Evolutionary conservation across 2,329 filamentous ascomycete genomes (phyloP), one percentile per base, ranked within the genome.

Genomic region (Apiospora hydei): DNA sequence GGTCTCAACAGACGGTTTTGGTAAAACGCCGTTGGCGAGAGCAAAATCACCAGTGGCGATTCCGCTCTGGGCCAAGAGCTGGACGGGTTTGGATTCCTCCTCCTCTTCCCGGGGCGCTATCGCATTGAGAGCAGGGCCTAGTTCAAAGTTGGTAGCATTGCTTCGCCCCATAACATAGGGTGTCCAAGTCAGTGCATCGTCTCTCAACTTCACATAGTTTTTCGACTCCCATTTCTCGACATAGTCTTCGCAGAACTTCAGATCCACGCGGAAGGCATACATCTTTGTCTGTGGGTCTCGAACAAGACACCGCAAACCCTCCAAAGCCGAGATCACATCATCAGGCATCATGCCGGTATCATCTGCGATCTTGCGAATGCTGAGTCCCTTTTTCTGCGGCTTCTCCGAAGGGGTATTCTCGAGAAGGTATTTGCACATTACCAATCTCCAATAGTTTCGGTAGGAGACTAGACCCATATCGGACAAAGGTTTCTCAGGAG

Each of bases 391-490:
- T 72, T 83, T 84, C 70, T 83, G 80, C 0, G 74, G 74, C 70
- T 79, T 81, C 38, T 82, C 81, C 34, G 82, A 79, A 0, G 82
- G 77, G 53, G 82, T 80, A 85, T 78, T 90, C 75, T 92, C 83
- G 49, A 95, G 85, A 8, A 99, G 87, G 76, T 98, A 94, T 74
- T 93, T 92, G 79, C 95, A 98, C 70, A 99, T 85, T 2, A 97
- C 88, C 13, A 98, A 85, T 26, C 96, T 92, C 96, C 96, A 99
- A 82, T 99, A 99, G 78, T 97, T 98, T 64, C 96, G 91, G 80
- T 99, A 99, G 1, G 96, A 98, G 4, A 98, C 96, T 51, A 99
- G 84, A 3, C 96, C 96, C 94, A 99, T 98, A 80, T 99, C 96
- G 0, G 96, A 98, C 4, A 99, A 88, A 0, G 96, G 96, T 82